Evolutionary conservation across 176 grass and related monocot species (phyloP).

Genomic region (Alloteropsis semialata): DNA sequence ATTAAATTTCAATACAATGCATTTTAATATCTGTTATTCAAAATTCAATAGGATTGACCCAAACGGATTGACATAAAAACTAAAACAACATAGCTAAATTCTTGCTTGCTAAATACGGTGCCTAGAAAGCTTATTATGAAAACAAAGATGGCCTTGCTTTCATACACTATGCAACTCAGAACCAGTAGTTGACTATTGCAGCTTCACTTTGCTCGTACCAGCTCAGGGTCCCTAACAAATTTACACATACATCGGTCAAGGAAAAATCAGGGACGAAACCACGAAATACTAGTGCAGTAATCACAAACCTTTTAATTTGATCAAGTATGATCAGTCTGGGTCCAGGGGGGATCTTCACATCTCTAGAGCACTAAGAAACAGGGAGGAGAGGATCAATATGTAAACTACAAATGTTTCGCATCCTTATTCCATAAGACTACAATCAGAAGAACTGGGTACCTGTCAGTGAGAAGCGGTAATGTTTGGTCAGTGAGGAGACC

Average conservation of each 20-base stretch:
- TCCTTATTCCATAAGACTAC: background rate
- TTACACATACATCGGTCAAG: background rate
- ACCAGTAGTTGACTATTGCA: background rate
- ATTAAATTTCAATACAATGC: constrained; percentile 3
- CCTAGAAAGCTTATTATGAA: constrained; percentile 21
- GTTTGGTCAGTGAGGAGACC: constrained; percentile 85
- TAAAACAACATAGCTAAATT: background rate
- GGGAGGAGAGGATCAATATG: constrained; percentile 14
- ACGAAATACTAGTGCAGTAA: background rate
- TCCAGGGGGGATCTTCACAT: constrained; percentile 87
- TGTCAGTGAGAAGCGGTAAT: constrained; percentile 81
- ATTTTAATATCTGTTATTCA: constrained; percentile 10
- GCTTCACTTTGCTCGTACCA: constrained; percentile 44
- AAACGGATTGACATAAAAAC: background rate
- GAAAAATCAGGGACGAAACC: constrained; percentile 1
- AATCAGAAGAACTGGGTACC: constrained; percentile 31
- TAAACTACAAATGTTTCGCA: background rate
- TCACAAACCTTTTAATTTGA: constrained; percentile 83
- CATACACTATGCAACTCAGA: constrained; percentile 9
- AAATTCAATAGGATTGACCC: background rate
- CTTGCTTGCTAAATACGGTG: background rate
- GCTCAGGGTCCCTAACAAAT: constrained; percentile 52
- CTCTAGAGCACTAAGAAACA: constrained; percentile 71
- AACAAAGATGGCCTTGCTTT: constrained; percentile 18
- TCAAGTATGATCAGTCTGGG: constrained; percentile 88